Conservation (phyloP, 805 yeast species). For the Kodamaea hsintzibuensis region DNA sequence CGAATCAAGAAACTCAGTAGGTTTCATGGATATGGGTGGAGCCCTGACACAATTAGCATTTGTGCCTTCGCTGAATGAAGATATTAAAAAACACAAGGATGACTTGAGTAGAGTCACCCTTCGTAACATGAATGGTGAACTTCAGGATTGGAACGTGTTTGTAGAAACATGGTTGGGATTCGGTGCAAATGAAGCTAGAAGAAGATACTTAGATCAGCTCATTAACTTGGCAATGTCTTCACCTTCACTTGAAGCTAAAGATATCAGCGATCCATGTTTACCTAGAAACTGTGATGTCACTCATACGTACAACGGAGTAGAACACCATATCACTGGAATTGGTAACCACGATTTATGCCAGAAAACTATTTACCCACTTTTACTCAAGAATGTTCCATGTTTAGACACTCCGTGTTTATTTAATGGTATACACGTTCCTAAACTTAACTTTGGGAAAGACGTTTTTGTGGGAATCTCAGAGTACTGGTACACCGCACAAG, state of each 20-base stretch:
- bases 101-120: slow-evolving; percentile 69
- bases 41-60: slow-evolving; percentile 96
- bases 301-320: slow-evolving; percentile 47
- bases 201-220: slow-evolving; percentile 62
- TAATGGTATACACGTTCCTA: slow-evolving; percentile 94
- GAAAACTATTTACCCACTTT: slow-evolving; percentile 68
- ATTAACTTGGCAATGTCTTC: slow-evolving; percentile 32
- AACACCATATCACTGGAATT: slow-evolving; percentile 62
- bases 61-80: slow-evolving; percentile 68
- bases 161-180: slow-evolving; percentile 97
- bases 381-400: slow-evolving; percentile 81
- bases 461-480: slow-evolving; percentile 93
- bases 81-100: slow-evolving; percentile 63
- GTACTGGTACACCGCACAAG: slow-evolving; percentile 97
- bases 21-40: slow-evolving; percentile 99
- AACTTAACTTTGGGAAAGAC: slow-evolving; percentile 73
- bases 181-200: slow-evolving; percentile 93
- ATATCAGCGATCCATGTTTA: slow-evolving; percentile 74
- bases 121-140: slow-evolving; percentile 67
- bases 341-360: slow-evolving; percentile 81
- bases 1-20: slow-evolving; percentile 49
- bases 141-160: slow-evolving; percentile 80
- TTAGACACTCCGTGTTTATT: slow-evolving; percentile 86
- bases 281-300: slow-evolving; percentile 59
- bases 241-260: slow-evolving; percentile 10